phyloP scores from a whole-genome alignment of 352 stramenopile species.

The Globisporangium barbulae region DNA sequence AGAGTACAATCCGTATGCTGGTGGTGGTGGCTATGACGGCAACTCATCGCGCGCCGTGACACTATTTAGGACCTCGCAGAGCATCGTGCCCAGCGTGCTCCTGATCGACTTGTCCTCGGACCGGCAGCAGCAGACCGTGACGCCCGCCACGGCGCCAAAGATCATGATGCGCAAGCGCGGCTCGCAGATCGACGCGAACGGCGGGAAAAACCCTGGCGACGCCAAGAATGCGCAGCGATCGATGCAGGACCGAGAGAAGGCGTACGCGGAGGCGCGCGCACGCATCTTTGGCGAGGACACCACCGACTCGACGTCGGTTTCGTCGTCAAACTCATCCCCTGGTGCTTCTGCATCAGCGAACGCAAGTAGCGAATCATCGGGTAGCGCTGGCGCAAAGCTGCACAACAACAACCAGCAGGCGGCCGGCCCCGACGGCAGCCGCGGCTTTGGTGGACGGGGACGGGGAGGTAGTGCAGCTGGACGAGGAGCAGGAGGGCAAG shows the following conservation, averaged over 20 bases:
- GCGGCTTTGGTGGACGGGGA: slow-evolving; percentile 29
- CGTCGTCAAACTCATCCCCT: slow-evolving; percentile 15
- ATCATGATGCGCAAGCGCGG: slow-evolving; percentile 91
- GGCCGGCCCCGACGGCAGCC: slow-evolving; percentile 50
- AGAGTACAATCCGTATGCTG: slow-evolving; percentile 56
- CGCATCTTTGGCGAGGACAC: slow-evolving; percentile 90
- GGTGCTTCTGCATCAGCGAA: slow-evolving; percentile 5
- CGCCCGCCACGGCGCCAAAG: slow-evolving; percentile 77
- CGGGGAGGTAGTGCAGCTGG: neutral
- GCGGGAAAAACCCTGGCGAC: slow-evolving; percentile 25
- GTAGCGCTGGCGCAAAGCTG: slow-evolving; percentile 9
- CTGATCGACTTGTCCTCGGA: slow-evolving; percentile 87
- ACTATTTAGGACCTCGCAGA: slow-evolving; percentile 84
- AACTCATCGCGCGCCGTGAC: slow-evolving; percentile 83
- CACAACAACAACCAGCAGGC: slow-evolving; percentile 38
- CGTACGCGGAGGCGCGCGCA: slow-evolving; percentile 93
- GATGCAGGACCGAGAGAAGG: slow-evolving; percentile 91
- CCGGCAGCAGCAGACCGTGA: slow-evolving; percentile 53
- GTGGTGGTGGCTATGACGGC: slow-evolving; percentile 37
- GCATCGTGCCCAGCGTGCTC: slow-evolving; percentile 68
- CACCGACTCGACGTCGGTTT: slow-evolving; percentile 21
- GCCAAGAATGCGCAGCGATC: slow-evolving; percentile 53
- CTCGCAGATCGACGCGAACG: slow-evolving; percentile 31
- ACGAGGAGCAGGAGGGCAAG: neutral
- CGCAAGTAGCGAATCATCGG: slow-evolving; percentile 5